Conservation (phyloP, 768 basidiomycete genomes). For the Postia placenta region DNA sequence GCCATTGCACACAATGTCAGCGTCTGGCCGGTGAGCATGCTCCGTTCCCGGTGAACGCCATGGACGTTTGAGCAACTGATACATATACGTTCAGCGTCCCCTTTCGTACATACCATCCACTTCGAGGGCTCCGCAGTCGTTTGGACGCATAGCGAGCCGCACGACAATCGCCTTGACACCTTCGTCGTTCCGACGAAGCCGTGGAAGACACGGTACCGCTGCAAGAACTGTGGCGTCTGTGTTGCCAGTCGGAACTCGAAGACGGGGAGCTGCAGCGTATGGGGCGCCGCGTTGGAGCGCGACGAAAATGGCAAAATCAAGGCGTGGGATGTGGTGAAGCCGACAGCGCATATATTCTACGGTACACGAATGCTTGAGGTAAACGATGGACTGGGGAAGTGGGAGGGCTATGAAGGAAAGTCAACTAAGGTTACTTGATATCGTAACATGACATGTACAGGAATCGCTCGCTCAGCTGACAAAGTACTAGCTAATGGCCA, state of each 20-base stretch:
- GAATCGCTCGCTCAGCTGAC: too few relatives aligned
- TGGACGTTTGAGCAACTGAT: not conserved
- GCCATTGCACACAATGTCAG: slow-evolving; percentile 70
- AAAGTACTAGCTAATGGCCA: too few relatives aligned
- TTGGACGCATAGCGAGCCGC: slow-evolving; percentile 43
- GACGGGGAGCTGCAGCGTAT: slow-evolving; percentile 46
- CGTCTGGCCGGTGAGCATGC: slow-evolving; percentile 50
- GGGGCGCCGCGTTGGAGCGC: slow-evolving; percentile 51
- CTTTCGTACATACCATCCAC: slow-evolving; percentile 57
- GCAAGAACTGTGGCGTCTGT: slow-evolving; percentile 51
- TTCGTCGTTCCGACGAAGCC: slow-evolving; percentile 46
- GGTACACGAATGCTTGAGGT: not conserved
- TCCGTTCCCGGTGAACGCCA: slow-evolving; percentile 34
- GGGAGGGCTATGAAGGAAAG: slow-evolving; percentile 35
- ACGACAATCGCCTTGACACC: slow-evolving; percentile 43
- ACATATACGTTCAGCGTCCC: slow-evolving; percentile 35
- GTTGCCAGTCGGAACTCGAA: slow-evolving; percentile 50
- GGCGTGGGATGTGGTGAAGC: slow-evolving; percentile 49
- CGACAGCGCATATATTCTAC: slow-evolving; percentile 65
- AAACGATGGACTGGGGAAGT: not conserved
- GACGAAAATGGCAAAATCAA: slow-evolving; percentile 44
- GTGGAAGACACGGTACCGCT: slow-evolving; percentile 57
- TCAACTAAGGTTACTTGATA: slow-evolving; percentile 31
- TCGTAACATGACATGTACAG: too few relatives aligned
- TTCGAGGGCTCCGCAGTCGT: slow-evolving; percentile 42